phyloP scores from a whole-genome alignment of 169 alveolate genomes.

The Plasmodium gonderi region DNA sequence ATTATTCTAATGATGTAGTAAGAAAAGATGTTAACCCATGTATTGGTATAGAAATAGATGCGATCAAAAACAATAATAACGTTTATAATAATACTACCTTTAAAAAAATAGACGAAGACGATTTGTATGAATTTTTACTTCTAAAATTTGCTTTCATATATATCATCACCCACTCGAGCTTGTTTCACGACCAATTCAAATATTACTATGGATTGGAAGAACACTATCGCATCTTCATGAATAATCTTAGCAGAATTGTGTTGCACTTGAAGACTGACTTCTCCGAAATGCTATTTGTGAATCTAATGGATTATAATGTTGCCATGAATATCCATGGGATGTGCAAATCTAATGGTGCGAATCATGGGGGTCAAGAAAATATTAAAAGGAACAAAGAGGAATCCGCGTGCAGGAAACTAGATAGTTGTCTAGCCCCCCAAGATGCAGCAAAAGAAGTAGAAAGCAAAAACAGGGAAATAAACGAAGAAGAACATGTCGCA shows the following conservation, averaged over 20 bases:
- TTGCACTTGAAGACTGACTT: slow-evolving; percentile 33
- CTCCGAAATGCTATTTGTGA: slow-evolving; percentile 6
- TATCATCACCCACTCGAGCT: slow-evolving; percentile 30
- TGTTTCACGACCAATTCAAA: slow-evolving; percentile 28
- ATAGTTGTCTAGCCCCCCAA: background rate
- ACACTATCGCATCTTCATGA: background rate
- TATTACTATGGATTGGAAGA: slow-evolving; percentile 4
- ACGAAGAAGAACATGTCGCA: too few relatives aligned
- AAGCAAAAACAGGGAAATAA: too few relatives aligned
- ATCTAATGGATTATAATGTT: background rate
- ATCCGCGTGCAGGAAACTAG: background rate
- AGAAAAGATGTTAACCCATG: too few relatives aligned
- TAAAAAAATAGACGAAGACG: slow-evolving; percentile 52
- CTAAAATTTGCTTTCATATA: slow-evolving; percentile 43
- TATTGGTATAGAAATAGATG: background rate
- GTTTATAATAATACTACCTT: background rate
- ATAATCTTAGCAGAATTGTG: slow-evolving; percentile 46
- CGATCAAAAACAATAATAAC: background rate
- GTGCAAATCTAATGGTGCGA: background rate
- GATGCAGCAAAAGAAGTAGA: too few relatives aligned
- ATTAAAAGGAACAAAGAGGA: background rate
- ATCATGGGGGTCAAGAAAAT: background rate
- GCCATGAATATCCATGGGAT: background rate
- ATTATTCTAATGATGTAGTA: background rate
- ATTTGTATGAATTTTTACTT: slow-evolving; percentile 31